phyloP scores from a whole-genome alignment of 192 early-diverging fungal species.

The Podila minutissima region DNA sequence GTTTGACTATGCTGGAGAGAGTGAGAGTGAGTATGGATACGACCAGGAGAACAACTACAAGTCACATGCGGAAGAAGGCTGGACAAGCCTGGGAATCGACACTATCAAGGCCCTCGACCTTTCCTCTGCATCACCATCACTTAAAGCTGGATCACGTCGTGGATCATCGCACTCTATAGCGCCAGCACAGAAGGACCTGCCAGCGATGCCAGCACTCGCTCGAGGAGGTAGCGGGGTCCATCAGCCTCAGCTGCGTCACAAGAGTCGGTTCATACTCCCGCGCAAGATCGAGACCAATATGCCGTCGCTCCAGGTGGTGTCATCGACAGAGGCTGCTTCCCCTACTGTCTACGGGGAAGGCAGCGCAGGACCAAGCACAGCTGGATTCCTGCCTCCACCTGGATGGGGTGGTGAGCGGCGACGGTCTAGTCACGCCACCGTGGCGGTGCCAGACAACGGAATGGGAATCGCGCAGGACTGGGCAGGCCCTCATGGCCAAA shows the following conservation, averaged over 20 bases:
- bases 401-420: conserved; percentile 41
- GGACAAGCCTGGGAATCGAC: conserved; percentile 24
- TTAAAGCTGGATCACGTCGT: not conserved
- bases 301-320: not conserved
- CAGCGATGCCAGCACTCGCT: not conserved
- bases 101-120: conserved; percentile 13
- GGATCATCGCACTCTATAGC: conserved; percentile 4
- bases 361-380: conserved; percentile 20
- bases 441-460: conserved; percentile 30
- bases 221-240: not conserved
- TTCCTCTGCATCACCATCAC: not conserved
- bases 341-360: conserved; percentile 23
- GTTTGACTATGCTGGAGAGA: conserved; percentile 32
- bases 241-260: conserved; percentile 19
- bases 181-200: not conserved
- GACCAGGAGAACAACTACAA: conserved; percentile 30
- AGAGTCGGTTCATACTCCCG: conserved; percentile 36
- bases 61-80: conserved; percentile 41
- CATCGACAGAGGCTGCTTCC: conserved; percentile 7
- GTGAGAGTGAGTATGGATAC: conserved; percentile 10
- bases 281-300: conserved; percentile 32
- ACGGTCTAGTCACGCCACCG: conserved; percentile 36
- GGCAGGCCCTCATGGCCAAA: conserved; percentile 16
- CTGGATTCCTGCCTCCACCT: conserved; percentile 27
- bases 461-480: conserved; percentile 19